Conservation (phyloP, 2,329 filamentous ascomycete species). For the Trichoderma koningii region DNA sequence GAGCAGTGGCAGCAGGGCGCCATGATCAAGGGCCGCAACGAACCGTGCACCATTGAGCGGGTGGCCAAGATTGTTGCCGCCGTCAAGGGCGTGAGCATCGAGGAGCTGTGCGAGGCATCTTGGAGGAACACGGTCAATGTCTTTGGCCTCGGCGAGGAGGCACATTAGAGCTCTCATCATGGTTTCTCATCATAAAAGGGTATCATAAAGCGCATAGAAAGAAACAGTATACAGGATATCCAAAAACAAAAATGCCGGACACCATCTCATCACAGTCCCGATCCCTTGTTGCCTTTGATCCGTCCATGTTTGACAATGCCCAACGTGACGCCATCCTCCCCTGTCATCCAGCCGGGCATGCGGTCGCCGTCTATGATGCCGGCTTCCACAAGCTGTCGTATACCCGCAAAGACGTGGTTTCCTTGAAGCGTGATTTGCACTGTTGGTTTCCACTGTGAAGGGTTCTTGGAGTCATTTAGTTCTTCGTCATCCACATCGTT, state of each 20-base stretch:
- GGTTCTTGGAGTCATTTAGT: constrained; percentile 28
- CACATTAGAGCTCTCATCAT: constrained; percentile 13
- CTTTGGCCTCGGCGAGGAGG: constrained; percentile 63
- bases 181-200: constrained; percentile 29
- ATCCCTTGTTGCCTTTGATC: constrained; percentile 61
- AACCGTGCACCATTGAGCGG: constrained; percentile 81
- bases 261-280: constrained; percentile 47
- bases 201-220: constrained; percentile 37
- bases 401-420: constrained; percentile 76
- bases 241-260: constrained; percentile 30
- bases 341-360: constrained; percentile 91
- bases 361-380: constrained; percentile 73
- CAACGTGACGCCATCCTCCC: constrained; percentile 77
- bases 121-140: constrained; percentile 81
- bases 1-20: constrained; percentile 86
- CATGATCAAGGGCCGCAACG: constrained; percentile 95
- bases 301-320: constrained; percentile 69
- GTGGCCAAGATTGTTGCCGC: constrained; percentile 87
- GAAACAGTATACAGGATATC: constrained; percentile 29
- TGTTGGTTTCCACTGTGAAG: constrained; percentile 39
- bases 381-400: constrained; percentile 74
- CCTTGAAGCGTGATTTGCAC: constrained; percentile 72
- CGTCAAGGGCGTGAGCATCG: constrained; percentile 76
- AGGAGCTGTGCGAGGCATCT: constrained; percentile 82
- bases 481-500: constrained; percentile 35